Evolutionary conservation across 176 grass and related monocot genomes (phyloP), one percentile per base, ranked within the genome.

Genomic region (Oryza glaberrima): DNA sequence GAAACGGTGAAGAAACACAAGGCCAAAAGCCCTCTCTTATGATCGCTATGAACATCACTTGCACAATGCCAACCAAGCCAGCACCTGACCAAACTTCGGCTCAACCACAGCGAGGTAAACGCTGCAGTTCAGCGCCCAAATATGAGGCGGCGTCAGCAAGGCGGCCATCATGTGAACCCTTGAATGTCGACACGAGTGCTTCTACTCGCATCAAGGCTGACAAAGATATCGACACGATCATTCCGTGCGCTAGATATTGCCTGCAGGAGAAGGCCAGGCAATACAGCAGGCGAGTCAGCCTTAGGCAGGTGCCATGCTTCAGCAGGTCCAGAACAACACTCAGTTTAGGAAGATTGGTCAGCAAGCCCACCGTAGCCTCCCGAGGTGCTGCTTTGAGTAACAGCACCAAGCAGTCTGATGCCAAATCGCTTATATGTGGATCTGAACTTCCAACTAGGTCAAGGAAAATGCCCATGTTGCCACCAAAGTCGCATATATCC

Each of bases 181-280:
- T 96, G 79, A 99, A 88, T 65, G 69, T 41, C 78, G 78, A 91
- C 52, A 96, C 85, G 48, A 94, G 72, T 4, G 77, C 70, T 83
- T 95, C 96, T 56, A 99, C 88, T 84, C 88, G 94, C 84, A 83
- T 87, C 75, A 99, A 70, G 77, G 85, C 91, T n/a, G 88, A 54
- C 30, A 88, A 63, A 40, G 93, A 89, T 89, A 99, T 94, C 30
- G 96, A 99, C 51, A 99, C 65, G 40, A 96, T 99, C 93, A 99
- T 90, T 84, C 89, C 96, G 67, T 99, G 93, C 40, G 93, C 82
- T 66, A 99, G 75, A 72, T 94, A 99, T 45, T 99, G 96, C 82
- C 89, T 91, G 63, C 93, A 94, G 65, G 91, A 90, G 81, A 96
- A 96, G 76, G 88, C 91, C 68, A 96, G 90, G n/a, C 74, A 75